Percentiles rank a stretch among this genome's conserved stretches.
phyloP scores from a whole-genome alignment of 2,329 filamentous ascomycete species.

The Purpureocillium lavendulum region DNA sequence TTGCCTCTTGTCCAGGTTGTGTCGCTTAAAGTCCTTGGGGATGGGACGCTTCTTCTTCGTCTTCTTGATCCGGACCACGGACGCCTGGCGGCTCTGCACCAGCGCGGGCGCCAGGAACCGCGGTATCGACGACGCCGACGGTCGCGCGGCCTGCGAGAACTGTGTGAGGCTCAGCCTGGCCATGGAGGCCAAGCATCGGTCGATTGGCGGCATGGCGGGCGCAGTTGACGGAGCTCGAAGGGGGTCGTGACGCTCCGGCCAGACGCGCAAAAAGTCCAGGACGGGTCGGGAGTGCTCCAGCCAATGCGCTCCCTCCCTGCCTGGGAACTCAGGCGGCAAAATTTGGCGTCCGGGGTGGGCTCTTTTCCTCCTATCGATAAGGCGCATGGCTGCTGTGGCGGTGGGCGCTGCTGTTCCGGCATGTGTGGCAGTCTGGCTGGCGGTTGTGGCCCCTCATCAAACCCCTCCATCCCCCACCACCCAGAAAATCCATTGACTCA shows the following conservation, averaged over 20 bases:
- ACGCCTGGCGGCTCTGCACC: conserved; percentile 33
- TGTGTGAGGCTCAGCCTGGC: conserved; percentile 39
- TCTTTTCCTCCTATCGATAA: conserved; percentile 18
- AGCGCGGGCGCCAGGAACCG: conserved; percentile 40
- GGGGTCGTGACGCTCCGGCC: conserved; percentile 1
- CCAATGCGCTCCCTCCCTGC: conserved; percentile 6
- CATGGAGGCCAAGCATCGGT: conserved; percentile 46
- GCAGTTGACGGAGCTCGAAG: conserved; percentile 18
- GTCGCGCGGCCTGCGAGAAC: conserved; percentile 29
- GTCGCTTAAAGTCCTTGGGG: conserved; percentile 59
- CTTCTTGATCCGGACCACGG: conserved; percentile 39
- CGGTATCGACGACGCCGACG: conserved; percentile 34
- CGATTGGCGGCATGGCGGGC: conserved; percentile 39
- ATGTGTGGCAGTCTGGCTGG: too few relatives aligned
- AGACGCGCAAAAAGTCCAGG: conserved; percentile 6
- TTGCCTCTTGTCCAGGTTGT: conserved; percentile 56
- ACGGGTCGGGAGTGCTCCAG: background rate
- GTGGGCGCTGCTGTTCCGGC: too few relatives aligned
- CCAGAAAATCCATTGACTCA: conserved; percentile 17
- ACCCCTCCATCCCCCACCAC: conserved; percentile 14
- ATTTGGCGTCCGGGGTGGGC: background rate
- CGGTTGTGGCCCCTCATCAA: conserved; percentile 4
- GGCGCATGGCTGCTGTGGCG: too few relatives aligned
- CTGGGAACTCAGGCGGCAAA: conserved; percentile 17
- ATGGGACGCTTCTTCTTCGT: conserved; percentile 48